A percentile compares a stretch with the other conserved stretches of the same genome.
These are phyloP conservation scores for Candida loeiensis DNA, from an alignment of 805 yeast genomes.

Conservation along the genomic window DNA sequence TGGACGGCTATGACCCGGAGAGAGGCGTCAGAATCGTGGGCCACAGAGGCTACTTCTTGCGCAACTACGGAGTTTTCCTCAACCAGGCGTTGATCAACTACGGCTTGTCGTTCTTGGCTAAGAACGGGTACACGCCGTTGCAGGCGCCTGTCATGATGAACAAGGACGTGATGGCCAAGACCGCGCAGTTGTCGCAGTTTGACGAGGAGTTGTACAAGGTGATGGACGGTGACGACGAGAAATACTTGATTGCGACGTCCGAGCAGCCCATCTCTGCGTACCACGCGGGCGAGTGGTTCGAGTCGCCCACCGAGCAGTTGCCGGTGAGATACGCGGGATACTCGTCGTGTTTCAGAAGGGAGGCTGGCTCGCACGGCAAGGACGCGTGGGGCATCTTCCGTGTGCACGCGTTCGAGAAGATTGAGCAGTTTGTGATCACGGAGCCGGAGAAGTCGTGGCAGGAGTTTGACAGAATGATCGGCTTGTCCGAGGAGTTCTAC, in stretches of 20 bases:
- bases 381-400: constrained; percentile 99
- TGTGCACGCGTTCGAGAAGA: constrained; percentile 97
- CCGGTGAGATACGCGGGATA: constrained; percentile 97
- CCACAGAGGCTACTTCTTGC: constrained; percentile 96
- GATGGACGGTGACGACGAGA: constrained; percentile 94
- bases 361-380: constrained; percentile 98
- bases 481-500: constrained; percentile 86
- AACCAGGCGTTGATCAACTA: constrained; percentile 98
- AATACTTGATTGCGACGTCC: constrained; percentile 95
- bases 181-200: constrained; percentile 96
- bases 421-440: constrained; percentile 92
- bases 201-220: constrained; percentile 98
- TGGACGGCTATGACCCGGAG: constrained; percentile 98
- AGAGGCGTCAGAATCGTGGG: constrained; percentile 97
- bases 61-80: constrained; percentile 93
- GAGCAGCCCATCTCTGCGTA: constrained; percentile 99
- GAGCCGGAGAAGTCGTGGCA: constrained; percentile 99
- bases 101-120: constrained; percentile 80
- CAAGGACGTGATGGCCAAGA: constrained; percentile 98
- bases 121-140: constrained; percentile 78
- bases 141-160: constrained; percentile 99
- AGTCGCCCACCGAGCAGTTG: constrained; percentile 92
- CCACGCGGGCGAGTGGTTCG: constrained; percentile 98
- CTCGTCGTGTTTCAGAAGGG: constrained; percentile 98
- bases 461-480: constrained; percentile 95